A percentile compares a stretch with the other conserved stretches of the same genome.
Evolutionary conservation across 306 rosid species (phyloP).

Genomic region (Delonix regia): DNA sequence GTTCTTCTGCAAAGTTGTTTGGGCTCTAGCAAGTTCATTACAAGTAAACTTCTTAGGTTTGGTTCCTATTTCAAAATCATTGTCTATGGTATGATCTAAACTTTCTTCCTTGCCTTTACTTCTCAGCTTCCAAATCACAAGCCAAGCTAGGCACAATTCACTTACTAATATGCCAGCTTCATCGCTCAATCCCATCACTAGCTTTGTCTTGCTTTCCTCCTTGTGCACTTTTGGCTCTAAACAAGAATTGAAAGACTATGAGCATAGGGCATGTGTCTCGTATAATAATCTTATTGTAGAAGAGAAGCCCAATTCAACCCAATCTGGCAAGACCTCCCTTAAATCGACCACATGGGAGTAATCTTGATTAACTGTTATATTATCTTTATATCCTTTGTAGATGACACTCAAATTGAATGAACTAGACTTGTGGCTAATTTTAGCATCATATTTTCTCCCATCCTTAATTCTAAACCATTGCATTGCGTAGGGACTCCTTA

Average conservation of each 20-base stretch:
- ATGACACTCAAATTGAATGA: background rate
- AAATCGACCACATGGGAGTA: background rate
- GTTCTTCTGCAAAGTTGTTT: conserved; percentile 20
- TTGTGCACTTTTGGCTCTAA: background rate
- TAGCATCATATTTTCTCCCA: conserved; percentile 23
- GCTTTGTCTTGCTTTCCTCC: background rate
- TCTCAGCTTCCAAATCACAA: background rate
- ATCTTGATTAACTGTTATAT: background rate
- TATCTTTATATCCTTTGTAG: conserved; percentile 22
- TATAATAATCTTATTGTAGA: background rate
- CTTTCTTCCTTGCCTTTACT: background rate
- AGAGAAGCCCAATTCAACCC: conserved; percentile 35
- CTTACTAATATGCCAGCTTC: background rate
- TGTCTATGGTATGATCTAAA: conserved; percentile 28
- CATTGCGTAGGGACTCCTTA: background rate
- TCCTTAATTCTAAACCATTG: conserved; percentile 20
- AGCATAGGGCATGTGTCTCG: conserved; percentile 26
- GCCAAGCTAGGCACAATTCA: background rate
- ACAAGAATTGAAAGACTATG: conserved; percentile 24
- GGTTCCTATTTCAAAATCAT: conserved; percentile 20
- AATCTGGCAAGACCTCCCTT: conserved; percentile 10
- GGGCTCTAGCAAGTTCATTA: conserved; percentile 6
- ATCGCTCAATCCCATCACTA: conserved; percentile 5
- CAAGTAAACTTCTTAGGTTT: conserved; percentile 21
- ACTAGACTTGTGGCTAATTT: conserved; percentile 7